Evolutionary conservation across 177 flowering plant species (phyloP).

Genomic region (Vitis hybrid): DNA sequence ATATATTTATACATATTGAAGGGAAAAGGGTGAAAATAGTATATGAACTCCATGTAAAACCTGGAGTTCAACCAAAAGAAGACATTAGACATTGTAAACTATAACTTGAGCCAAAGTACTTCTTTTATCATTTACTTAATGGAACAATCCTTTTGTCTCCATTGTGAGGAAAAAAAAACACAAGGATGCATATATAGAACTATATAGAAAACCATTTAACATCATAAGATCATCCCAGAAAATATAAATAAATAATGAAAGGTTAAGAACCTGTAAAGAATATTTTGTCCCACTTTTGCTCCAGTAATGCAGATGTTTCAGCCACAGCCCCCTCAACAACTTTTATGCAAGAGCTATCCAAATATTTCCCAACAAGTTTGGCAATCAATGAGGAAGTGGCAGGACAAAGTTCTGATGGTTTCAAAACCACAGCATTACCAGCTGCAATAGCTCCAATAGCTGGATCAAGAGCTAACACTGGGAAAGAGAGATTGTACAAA

Average conservation of each 20-base stretch:
- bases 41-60: not conserved
- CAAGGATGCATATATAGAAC: not conserved
- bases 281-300: conserved; percentile 94
- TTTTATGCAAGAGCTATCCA: conserved; percentile 66
- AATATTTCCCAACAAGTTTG: conserved; percentile 43
- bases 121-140: not conserved
- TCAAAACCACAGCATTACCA: conserved; percentile 79
- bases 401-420: conserved; percentile 89
- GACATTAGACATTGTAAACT: not conserved
- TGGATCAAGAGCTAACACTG: conserved; percentile 92
- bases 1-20: not conserved
- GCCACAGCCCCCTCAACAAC: conserved; percentile 80
- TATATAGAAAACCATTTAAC: not conserved
- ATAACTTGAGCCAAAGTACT: not conserved
- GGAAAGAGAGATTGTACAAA: conserved; percentile 2
- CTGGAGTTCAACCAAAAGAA: not conserved
- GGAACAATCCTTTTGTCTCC: not conserved
- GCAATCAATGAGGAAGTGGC: conserved; percentile 72
- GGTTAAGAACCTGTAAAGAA: conserved; percentile 74
- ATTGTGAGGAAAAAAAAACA: not conserved
- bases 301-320: conserved; percentile 70
- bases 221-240: not conserved
- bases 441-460: conserved; percentile 91
- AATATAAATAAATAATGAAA: not conserved
- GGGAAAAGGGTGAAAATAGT: not conserved